Percentiles rank a stretch among this genome's conserved stretches.
Evolutionary conservation across 768 basidiomycete species (phyloP).

Genomic region (Heimioporus sp.): DNA sequence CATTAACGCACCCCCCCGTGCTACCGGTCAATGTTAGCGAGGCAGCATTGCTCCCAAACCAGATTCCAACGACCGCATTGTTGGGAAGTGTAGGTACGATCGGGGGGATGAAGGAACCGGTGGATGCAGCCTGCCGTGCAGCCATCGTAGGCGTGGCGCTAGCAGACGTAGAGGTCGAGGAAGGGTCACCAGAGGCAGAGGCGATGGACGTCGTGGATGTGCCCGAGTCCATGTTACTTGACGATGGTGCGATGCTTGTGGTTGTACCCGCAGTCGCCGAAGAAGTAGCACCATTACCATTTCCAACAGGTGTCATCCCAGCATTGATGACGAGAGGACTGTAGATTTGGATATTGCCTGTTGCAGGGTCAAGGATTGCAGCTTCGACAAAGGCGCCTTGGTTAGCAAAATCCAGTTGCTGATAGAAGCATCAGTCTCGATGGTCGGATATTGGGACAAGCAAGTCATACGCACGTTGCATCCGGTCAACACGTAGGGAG

Average conservation of each 20-base stretch:
- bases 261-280: background rate
- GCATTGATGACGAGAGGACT: conserved; percentile 29
- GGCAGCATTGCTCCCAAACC: conserved; percentile 28
- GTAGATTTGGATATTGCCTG: conserved; percentile 26
- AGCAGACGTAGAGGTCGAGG: background rate
- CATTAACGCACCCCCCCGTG: conserved; percentile 23
- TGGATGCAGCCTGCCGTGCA: conserved; percentile 10
- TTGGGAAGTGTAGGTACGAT: conserved; percentile 22
- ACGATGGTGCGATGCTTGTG: background rate
- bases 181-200: background rate
- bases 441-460: background rate
- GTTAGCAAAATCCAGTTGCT: conserved; percentile 29
- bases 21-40: conserved; percentile 21
- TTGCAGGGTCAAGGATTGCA: conserved; percentile 28
- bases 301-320: conserved; percentile 21
- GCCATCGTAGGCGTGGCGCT: background rate
- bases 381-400: conserved; percentile 26
- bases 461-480: conserved; percentile 18
- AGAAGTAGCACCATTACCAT: background rate
- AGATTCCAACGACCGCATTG: conserved; percentile 24
- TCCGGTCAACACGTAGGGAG: conserved; percentile 25
- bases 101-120: conserved; percentile 23
- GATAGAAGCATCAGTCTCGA: background rate
- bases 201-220: background rate
- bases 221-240: background rate